Evolutionary conservation across 331 rosid genomes (phyloP).

Genomic region (Pyracantha coccinea): DNA sequence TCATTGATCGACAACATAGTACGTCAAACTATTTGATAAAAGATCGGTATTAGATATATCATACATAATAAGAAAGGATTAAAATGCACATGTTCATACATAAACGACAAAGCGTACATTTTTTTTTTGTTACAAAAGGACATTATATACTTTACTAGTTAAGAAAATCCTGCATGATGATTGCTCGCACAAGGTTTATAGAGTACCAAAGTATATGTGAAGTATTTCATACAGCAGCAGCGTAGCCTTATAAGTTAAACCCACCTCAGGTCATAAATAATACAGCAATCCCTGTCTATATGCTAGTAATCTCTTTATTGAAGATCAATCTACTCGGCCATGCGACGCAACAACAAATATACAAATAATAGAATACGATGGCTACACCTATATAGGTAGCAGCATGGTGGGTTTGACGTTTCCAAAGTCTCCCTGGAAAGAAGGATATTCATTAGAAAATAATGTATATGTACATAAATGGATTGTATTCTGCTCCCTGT

Average conservation of each 20-base stretch:
- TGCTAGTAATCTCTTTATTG: too few relatives aligned
- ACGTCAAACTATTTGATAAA: neutral
- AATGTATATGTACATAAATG: neutral
- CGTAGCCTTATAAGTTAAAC: too few relatives aligned
- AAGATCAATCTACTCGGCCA: neutral
- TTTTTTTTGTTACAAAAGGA: neutral
- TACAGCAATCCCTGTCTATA: too few relatives aligned
- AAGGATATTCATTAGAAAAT: conserved; percentile 7
- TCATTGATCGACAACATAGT: too few relatives aligned
- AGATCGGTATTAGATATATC: neutral
- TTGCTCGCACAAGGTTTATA: neutral
- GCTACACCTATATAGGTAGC: neutral
- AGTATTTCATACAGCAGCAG: too few relatives aligned
- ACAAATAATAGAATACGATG: neutral
- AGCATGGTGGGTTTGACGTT: neutral
- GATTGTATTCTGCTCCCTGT: conserved; percentile 22
- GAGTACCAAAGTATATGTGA: too few relatives aligned
- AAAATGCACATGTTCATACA: neutral
- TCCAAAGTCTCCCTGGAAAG: conserved; percentile 16
- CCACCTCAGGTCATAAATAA: too few relatives aligned
- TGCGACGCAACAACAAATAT: neutral
- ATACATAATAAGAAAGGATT: neutral
- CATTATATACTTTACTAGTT: neutral
- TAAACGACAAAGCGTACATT: neutral
- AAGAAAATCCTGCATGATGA: neutral